A percentile compares a stretch with the other conserved stretches of the same genome.
These are phyloP conservation scores for Phytophthora multivora DNA, from an alignment of 352 stramenopile species.

Conservation along the genomic window DNA sequence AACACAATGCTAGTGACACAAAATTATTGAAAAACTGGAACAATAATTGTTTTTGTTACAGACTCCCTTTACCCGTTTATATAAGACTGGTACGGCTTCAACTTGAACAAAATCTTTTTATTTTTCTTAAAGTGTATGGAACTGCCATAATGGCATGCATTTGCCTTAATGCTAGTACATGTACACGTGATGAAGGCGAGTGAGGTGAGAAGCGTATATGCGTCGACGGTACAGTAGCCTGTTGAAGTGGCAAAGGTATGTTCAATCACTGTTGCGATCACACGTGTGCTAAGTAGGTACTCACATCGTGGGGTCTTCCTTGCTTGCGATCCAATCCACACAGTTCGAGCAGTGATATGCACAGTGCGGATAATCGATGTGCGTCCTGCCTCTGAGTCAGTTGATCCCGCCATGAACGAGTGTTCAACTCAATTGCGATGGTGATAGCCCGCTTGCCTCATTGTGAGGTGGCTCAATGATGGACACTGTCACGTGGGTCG, in stretches of 20 bases:
- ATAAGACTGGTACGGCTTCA: no score
- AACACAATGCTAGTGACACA: background rate
- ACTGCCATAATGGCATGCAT: no score
- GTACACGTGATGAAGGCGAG: background rate
- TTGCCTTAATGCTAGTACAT: no score
- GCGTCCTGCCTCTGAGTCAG: slow-evolving; percentile 11
- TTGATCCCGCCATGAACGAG: slow-evolving; percentile 2
- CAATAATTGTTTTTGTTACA: no score
- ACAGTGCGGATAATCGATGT: slow-evolving; percentile 1
- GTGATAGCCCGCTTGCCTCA: background rate
- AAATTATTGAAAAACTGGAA: background rate
- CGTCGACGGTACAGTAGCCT: background rate
- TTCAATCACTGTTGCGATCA: no score
- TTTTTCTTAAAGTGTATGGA: background rate
- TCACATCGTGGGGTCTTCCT: background rate
- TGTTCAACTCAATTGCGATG: no score
- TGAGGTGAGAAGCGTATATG: background rate
- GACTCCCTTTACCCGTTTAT: no score
- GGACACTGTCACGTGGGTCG: slow-evolving; percentile 4
- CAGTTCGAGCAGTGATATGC: slow-evolving; percentile 3
- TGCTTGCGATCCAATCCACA: background rate
- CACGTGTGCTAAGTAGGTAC: background rate
- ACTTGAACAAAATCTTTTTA: no score
- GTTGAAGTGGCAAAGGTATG: background rate
- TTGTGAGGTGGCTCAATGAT: background rate